Evolutionary conservation across 176 grass and related monocot genomes (phyloP), one percentile per base, ranked within the genome.

Genomic region (Zea luxurians): DNA sequence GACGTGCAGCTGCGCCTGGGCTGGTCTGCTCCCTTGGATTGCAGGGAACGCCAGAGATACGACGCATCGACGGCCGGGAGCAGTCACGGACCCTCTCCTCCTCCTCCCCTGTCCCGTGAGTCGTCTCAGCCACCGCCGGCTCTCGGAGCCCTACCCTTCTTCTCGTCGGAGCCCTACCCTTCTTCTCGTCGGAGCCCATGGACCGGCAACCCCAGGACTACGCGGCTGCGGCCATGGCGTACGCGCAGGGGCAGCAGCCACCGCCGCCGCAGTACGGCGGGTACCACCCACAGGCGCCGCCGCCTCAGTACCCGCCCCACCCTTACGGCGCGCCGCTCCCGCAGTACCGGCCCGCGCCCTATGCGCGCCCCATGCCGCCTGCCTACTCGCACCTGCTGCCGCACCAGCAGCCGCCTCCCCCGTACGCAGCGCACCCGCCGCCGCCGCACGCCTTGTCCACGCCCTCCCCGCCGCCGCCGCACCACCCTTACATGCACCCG

Each of bases 181-280:
- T 64, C 72, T 18, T 12, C 76, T 62, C 38, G 7, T 27, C 80
- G n/a, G 41, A 52, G 10, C 15, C 36, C 66, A 99, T 99, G 96
- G 96, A 99, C 75, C 74, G 89, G 18, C 86, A 99, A 75, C 71
- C 87, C 58, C 91, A 92, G 65, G 96, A 99, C 37, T 99, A 93
- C 59, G 84, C 93, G 61, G 81, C 90, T 7, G 88, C 86, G 9
- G 86, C 94, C 42, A 91, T 97, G 89, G 90, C 90, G 9, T 99
- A 92, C 77, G 84, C 90, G 44, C 91, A 94, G 81, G 86, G 83
- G 70, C 94, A 94, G 80, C 87, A 93, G 82, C 68, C 76, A 65
- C 80, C 21, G 46, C 85, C 53, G 15, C 95, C 89, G 21, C 86
- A 86, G 68, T 90, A 97, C 73, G 91, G 88, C 58, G 84, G 91